Base-by-base conservation (phyloP, 345 rosid species). In the Citropsis articulata region DNA sequence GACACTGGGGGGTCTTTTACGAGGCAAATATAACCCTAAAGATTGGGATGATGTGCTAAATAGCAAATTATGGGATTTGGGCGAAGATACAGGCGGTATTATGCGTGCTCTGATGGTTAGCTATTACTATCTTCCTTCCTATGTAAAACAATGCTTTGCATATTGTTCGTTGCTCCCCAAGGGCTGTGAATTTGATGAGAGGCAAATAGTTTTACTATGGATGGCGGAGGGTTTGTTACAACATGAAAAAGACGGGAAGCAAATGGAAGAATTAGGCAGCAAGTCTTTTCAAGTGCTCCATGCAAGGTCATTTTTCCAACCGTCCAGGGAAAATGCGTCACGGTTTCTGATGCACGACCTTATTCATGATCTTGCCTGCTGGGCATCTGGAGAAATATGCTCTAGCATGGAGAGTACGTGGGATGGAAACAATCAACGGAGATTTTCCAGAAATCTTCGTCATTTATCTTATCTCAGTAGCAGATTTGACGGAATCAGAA, bases 111-210 rank as follows among this genome's bases (percentile, higher is more conserved):
- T 75, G 1, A 28, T 4, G 48, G 38, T 63, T 6, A 42, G 70
- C 12, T 75, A 74, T 18, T 19, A 45, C 2, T 31, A 63, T 30
- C 70, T 75, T 40, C 61, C 78, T 3, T 9, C 63, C 1, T 14
- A 22, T 31, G 50, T 75, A 4, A 65, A 75, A 24, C 7, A 9
- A n/a, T 80, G 82, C 6, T 80, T 80, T 31, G 66, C 73, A 0
- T 59, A 66, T 30, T 79, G 74, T 31, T 56, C 82, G 0, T 28
- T 80, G 5, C 24, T 80, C 4, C 80, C 76, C 4, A 76, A 75
- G 13, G 72, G 38, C 6, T 30, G 71, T 22, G 38, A 35, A 71
- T 70, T 76, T 69, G 7, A n/a, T 0, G 62, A 70, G 24, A 18
- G 27, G 1, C 70, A 80, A 24, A 18, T 80, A 2, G 55, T 74